Conservation (phyloP, 768 basidiomycete species). For the Panellus pusillus region DNA sequence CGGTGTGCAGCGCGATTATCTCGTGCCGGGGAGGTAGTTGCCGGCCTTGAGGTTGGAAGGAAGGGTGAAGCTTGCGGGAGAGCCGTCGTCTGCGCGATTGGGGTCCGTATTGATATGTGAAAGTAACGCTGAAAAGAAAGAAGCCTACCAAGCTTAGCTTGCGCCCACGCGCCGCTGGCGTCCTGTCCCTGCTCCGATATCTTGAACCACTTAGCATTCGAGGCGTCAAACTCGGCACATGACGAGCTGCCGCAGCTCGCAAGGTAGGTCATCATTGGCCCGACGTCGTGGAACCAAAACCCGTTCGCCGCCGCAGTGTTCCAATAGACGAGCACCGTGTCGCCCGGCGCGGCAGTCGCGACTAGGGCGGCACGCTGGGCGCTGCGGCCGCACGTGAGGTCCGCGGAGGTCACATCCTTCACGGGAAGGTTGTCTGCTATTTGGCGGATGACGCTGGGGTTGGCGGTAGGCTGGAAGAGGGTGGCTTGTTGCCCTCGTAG, state of each 20-base stretch:
- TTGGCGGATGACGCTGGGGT: neutral
- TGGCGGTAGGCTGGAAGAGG: neutral
- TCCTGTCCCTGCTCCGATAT: slow-evolving; percentile 38
- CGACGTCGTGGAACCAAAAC: slow-evolving; percentile 23
- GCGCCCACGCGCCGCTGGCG: slow-evolving; percentile 37
- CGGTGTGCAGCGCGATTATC: slow-evolving; percentile 44
- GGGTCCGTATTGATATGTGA: neutral
- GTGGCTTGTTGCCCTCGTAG: neutral
- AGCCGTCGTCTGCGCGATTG: slow-evolving; percentile 26
- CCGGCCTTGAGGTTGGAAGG: slow-evolving; percentile 39
- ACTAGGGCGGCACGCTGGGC: slow-evolving; percentile 43
- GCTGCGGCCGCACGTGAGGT: slow-evolving; percentile 47
- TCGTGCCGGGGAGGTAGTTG: slow-evolving; percentile 54
- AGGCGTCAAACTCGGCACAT: slow-evolving; percentile 44
- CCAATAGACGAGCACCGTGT: slow-evolving; percentile 45
- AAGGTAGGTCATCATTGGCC: slow-evolving; percentile 37
- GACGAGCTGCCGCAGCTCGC: slow-evolving; percentile 41
- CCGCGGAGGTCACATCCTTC: slow-evolving; percentile 45
- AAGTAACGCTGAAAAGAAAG: no score
- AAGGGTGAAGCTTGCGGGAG: slow-evolving; percentile 31
- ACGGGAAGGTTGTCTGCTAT: slow-evolving; percentile 15
- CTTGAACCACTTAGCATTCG: slow-evolving; percentile 54
- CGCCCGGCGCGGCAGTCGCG: slow-evolving; percentile 49
- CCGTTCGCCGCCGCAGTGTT: slow-evolving; percentile 14
- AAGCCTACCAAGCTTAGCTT: slow-evolving; percentile 34